Percentiles rank a stretch among this genome's conserved stretches.
Evolutionary conservation across 2,329 filamentous ascomycete genomes (phyloP).

Genomic region (Decorospora gaudefroyi): DNA sequence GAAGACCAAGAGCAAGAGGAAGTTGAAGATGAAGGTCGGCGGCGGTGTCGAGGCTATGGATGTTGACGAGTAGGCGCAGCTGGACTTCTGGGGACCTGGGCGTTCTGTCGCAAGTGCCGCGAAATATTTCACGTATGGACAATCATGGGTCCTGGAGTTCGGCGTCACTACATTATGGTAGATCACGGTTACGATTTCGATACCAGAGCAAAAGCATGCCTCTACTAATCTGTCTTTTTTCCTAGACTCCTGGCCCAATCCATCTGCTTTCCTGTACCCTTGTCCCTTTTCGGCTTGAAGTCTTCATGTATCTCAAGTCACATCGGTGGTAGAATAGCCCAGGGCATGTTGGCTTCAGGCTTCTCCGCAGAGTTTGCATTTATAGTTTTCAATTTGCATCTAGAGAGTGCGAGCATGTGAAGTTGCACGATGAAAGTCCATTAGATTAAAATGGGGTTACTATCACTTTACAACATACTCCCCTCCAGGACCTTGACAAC

Average conservation of each 20-base stretch:
- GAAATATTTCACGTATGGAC: not conserved
- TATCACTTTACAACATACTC: too few species aligned
- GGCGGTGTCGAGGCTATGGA: conserved; percentile 56
- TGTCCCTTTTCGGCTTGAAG: too few species aligned
- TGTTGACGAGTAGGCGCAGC: conserved; percentile 51
- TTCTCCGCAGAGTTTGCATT: too few species aligned
- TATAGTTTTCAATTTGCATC: too few species aligned
- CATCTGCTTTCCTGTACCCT: too few species aligned
- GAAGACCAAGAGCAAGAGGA: conserved; percentile 53
- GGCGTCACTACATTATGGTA: conserved; percentile 29
- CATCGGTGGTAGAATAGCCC: too few species aligned
- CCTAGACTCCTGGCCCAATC: too few species aligned
- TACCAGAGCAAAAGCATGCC: conserved; percentile 34
- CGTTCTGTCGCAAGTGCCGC: not conserved
- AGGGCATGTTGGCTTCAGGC: too few species aligned
- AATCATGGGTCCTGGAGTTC: conserved; percentile 25
- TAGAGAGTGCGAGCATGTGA: too few species aligned
- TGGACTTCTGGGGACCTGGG: not conserved
- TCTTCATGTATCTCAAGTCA: too few species aligned
- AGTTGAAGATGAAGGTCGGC: conserved; percentile 53
- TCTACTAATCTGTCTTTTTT: not conserved
- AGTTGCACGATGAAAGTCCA: too few species aligned
- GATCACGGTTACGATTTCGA: conserved; percentile 31
- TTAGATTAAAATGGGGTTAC: too few species aligned
- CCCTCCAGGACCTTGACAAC: conserved; percentile 32